Conservation (phyloP, 768 basidiomycete species). For the Neoboletus brunneissimus region DNA sequence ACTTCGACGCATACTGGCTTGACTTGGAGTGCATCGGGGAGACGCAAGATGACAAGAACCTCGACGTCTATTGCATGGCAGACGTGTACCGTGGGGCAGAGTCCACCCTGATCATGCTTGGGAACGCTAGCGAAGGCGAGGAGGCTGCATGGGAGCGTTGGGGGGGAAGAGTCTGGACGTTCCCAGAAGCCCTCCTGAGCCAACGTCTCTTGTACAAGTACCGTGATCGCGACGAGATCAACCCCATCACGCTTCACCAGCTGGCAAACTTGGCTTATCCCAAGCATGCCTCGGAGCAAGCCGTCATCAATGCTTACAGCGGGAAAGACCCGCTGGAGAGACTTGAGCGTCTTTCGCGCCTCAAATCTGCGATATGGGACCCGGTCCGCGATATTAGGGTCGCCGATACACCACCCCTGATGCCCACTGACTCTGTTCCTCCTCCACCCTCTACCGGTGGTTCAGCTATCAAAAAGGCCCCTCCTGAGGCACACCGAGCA, state of each 20-base stretch:
- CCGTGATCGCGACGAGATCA: not conserved
- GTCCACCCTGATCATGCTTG: not conserved
- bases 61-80: not conserved
- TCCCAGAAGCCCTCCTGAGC: slow-evolving; percentile 16
- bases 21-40: slow-evolving; percentile 2
- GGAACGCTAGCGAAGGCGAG: not conserved
- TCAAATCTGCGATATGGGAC: slow-evolving; percentile 19
- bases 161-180: slow-evolving; percentile 19
- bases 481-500: no score
- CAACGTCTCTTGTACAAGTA: slow-evolving; percentile 6
- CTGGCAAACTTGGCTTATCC: slow-evolving; percentile 20
- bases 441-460: no score
- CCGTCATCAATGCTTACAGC: slow-evolving; percentile 18
- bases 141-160: slow-evolving; percentile 5
- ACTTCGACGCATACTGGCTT: slow-evolving; percentile 17
- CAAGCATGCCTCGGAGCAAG: slow-evolving; percentile 3
- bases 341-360: slow-evolving; percentile 15
- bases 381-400: not conserved
- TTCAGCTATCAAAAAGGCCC: no score
- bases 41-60: not conserved
- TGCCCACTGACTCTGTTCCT: no score
- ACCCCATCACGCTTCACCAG: not conserved
- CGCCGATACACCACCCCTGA: no score
- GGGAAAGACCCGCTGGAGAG: slow-evolving; percentile 13
- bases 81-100: not conserved